Conservation (phyloP, 2,329 filamentous ascomycete genomes). For the Ophiocordyceps camponoti-rufipedis region DNA sequence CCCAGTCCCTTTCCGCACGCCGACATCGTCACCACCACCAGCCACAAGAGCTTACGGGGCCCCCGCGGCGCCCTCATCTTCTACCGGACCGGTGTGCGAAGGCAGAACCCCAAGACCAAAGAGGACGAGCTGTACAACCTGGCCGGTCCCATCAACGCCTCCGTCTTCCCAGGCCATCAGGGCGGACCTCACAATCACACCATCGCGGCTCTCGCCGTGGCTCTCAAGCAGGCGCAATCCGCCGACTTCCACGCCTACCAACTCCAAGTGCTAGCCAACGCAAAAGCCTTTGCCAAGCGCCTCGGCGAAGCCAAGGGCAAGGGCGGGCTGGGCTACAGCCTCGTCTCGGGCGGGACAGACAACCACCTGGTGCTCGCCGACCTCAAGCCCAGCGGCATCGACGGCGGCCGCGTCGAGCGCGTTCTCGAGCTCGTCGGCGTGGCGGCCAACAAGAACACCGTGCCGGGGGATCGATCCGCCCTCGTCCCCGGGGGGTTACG, state of each 20-base stretch:
- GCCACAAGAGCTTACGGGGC: slow-evolving; percentile 91
- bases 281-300: slow-evolving; percentile 63
- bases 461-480: slow-evolving; percentile 85
- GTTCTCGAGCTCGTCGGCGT: slow-evolving; percentile 85
- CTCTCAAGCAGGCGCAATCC: slow-evolving; percentile 79
- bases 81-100: slow-evolving; percentile 81
- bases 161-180: slow-evolving; percentile 95
- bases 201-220: slow-evolving; percentile 86
- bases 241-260: slow-evolving; percentile 90
- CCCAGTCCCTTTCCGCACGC: slow-evolving; percentile 77
- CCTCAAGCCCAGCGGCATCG: slow-evolving; percentile 72
- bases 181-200: slow-evolving; percentile 98
- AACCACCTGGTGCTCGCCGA: slow-evolving; percentile 92
- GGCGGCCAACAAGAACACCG: slow-evolving; percentile 98
- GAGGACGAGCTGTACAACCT: slow-evolving; percentile 78
- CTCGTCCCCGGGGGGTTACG: slow-evolving; percentile 84
- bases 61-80: slow-evolving; percentile 97
- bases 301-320: slow-evolving; percentile 51
- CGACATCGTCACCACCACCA: slow-evolving; percentile 94
- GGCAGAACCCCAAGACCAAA: slow-evolving; percentile 68
- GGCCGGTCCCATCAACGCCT: slow-evolving; percentile 83
- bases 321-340: slow-evolving; percentile 64
- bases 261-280: slow-evolving; percentile 73
- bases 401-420: slow-evolving; percentile 78
- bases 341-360: slow-evolving; percentile 89